These are phyloP conservation scores for Sugiyamaella valdiviana DNA, from an alignment of 805 yeast genomes.

Conservation along the genomic window DNA sequence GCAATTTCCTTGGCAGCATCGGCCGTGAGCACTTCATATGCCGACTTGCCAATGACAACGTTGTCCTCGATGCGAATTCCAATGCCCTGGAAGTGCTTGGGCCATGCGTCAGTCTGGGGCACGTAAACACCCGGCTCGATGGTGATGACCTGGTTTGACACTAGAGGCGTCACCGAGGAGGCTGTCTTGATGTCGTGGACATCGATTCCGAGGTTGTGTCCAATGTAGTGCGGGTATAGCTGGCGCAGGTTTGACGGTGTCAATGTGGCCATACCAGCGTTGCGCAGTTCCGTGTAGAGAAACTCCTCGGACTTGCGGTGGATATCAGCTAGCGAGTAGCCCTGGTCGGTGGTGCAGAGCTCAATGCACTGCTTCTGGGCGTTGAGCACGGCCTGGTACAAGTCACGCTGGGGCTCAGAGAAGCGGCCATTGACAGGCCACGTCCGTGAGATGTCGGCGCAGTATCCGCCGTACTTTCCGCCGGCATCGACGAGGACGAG, in stretches of 20 bases:
- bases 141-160: conserved; percentile 77
- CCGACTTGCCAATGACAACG: conserved; percentile 63
- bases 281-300: conserved; percentile 58
- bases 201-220: conserved; percentile 91
- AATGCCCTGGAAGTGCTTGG: conserved; percentile 73
- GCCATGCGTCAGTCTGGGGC: conserved; percentile 66
- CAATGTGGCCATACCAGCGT: conserved; percentile 55
- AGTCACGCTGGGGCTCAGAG: conserved; percentile 69
- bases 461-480: conserved; percentile 87
- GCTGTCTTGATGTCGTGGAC: conserved; percentile 38
- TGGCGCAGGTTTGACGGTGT: conserved; percentile 29
- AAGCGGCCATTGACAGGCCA: conserved; percentile 85
- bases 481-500: conserved; percentile 92
- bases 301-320: conserved; percentile 61
- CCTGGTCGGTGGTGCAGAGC: conserved; percentile 50
- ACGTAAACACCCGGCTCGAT: conserved; percentile 95
- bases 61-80: conserved; percentile 96
- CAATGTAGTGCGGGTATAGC: conserved; percentile 89
- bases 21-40: conserved; percentile 57
- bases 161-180: conserved; percentile 49
- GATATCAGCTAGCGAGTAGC: conserved; percentile 59
- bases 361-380: conserved; percentile 76
- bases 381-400: conserved; percentile 81
- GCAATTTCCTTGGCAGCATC: conserved; percentile 81
- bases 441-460: conserved; percentile 92